A percentile compares a stretch with the other conserved stretches of the same genome.
Conservation (phyloP, 257 asterid genomes). For the Ajuga chamaepitys region DNA sequence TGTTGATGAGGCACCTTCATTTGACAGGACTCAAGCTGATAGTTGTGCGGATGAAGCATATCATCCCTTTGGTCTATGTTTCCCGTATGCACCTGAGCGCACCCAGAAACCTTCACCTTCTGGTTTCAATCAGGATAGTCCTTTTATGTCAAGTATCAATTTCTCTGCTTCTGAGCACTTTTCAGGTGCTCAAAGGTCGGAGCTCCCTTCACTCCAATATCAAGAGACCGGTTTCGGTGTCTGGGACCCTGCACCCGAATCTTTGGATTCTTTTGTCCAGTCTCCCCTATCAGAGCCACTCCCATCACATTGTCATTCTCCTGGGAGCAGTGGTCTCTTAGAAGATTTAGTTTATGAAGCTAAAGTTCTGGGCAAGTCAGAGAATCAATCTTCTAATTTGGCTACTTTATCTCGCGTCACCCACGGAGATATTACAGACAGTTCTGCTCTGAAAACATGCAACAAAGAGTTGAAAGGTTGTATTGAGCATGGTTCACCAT, state of each 20-base stretch:
- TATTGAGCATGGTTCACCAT: conserved; percentile 30
- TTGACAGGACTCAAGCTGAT: conserved; percentile 27
- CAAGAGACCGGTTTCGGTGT: conserved; percentile 35
- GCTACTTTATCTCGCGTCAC: conserved; percentile 27
- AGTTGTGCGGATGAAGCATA: conserved; percentile 23
- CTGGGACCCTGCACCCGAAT: conserved; percentile 47
- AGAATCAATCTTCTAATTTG: conserved; percentile 31
- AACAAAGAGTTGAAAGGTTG: conserved; percentile 28
- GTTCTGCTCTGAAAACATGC: conserved; percentile 31
- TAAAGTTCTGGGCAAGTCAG: conserved; percentile 35
- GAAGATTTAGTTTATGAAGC: conserved; percentile 60
- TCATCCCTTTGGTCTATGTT: conserved; percentile 28
- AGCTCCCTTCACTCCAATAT: conserved; percentile 91
- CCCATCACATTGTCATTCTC: conserved; percentile 38
- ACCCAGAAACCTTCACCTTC: conserved; percentile 28
- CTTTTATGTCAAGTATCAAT: conserved; percentile 33
- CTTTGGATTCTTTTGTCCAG: conserved; percentile 38
- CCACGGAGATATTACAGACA: conserved; percentile 26
- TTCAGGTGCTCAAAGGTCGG: conserved; percentile 51
- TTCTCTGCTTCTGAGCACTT: conserved; percentile 64
- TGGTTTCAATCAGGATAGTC: conserved; percentile 32
- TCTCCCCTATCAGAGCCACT: conserved; percentile 32
- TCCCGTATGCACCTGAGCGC: conserved; percentile 30
- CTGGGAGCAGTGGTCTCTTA: conserved; percentile 59
- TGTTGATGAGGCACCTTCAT: conserved; percentile 18